phyloP scores from a whole-genome alignment of 140 eudicot genomes.

The Cichorium intybus region DNA sequence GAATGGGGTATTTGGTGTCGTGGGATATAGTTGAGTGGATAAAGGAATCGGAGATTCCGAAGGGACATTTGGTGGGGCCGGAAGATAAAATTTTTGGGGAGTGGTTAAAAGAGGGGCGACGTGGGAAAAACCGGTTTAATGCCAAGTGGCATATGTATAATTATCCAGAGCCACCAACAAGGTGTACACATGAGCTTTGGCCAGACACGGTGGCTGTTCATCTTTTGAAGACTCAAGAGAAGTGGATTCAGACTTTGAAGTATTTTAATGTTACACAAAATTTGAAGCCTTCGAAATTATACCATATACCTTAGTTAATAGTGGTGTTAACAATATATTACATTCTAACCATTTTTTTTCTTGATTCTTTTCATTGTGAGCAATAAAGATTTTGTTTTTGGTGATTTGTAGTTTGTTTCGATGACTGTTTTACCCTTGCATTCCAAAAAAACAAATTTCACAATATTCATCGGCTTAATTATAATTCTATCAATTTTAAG shows the following conservation, averaged over 20 bases:
- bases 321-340: not conserved
- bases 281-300: constrained; percentile 76
- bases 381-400: constrained; percentile 1
- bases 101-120: constrained; percentile 61
- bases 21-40: constrained; percentile 96
- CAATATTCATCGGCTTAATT: too few relatives aligned
- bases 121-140: constrained; percentile 66
- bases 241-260: constrained; percentile 73
- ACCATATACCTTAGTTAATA: constrained; percentile 60
- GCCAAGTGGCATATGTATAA: constrained; percentile 96
- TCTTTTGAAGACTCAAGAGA: constrained; percentile 72
- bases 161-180: constrained; percentile 72
- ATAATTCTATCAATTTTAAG: too few relatives aligned
- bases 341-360: not conserved
- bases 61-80: constrained; percentile 50
- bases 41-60: constrained; percentile 58
- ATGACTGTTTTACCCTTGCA: too few relatives aligned
- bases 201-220: constrained; percentile 84
- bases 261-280: constrained; percentile 70
- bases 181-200: constrained; percentile 92
- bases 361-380: not conserved
- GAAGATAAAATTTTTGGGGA: constrained; percentile 76
- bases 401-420: not conserved
- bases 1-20: constrained; percentile 81
- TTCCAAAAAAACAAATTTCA: too few relatives aligned